A percentile compares a stretch with the other conserved stretches of the same genome.
phyloP scores from a whole-genome alignment of 2,329 filamentous ascomycete genomes.

The Monosporascus sp. region DNA sequence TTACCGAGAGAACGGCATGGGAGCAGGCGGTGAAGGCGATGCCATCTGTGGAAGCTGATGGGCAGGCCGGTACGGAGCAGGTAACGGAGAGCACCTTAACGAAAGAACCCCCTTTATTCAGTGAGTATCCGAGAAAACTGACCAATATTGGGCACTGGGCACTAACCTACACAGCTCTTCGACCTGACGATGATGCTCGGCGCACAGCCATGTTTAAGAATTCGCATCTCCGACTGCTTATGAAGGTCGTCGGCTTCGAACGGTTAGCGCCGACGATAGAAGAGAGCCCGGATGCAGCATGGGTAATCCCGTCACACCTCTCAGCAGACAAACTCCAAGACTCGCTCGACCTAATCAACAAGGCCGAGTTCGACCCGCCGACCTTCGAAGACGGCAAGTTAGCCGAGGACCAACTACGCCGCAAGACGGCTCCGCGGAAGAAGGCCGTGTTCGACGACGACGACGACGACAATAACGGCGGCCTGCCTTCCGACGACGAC shows the following conservation, averaged over 20 bases:
- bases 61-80: conserved; percentile 21
- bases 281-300: conserved; percentile 70
- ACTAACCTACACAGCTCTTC: conserved; percentile 46
- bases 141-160: neutral
- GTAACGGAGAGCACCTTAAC: conserved; percentile 21
- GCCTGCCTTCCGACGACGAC: conserved; percentile 37
- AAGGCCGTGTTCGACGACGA: conserved; percentile 67
- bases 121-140: conserved; percentile 36
- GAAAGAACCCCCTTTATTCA: conserved; percentile 43
- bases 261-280: conserved; percentile 49
- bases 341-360: conserved; percentile 66
- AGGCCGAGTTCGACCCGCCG: conserved; percentile 72
- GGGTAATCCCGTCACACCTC: conserved; percentile 68
- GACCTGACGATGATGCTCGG: conserved; percentile 59
- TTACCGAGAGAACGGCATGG: conserved; percentile 72
- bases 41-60: conserved; percentile 33
- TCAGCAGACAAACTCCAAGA: conserved; percentile 63
- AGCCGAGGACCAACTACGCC: conserved; percentile 74
- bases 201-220: conserved; percentile 82
- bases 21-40: conserved; percentile 63
- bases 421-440: conserved; percentile 54
- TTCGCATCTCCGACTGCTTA: conserved; percentile 76
- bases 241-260: conserved; percentile 69
- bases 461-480: conserved; percentile 50
- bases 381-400: conserved; percentile 69